A percentile compares a stretch with the other conserved stretches of the same genome.
These are phyloP conservation scores for Trypanosoma avium DNA, from an alignment of 208 protist species.

Conservation along the genomic window DNA sequence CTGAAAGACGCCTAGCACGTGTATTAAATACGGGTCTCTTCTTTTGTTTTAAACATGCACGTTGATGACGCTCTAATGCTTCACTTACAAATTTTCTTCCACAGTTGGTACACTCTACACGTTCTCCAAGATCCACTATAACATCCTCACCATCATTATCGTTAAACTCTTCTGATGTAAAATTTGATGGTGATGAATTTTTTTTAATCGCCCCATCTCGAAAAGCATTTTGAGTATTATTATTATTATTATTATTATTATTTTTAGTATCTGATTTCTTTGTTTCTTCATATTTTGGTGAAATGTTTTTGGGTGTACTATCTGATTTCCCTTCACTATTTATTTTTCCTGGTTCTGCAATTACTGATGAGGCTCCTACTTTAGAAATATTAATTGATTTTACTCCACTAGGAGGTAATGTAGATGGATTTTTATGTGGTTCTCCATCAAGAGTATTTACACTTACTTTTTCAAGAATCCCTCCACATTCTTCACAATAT, in stretches of 20 bases:
- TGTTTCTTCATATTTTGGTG: background rate
- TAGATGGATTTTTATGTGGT: constrained; percentile 10
- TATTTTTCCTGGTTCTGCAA: too few relatives aligned
- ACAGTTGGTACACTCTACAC: constrained; percentile 70
- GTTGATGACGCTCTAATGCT: constrained; percentile 63
- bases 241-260: background rate
- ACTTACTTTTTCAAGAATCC: constrained; percentile 36
- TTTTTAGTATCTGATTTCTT: background rate
- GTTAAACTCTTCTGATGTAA: background rate
- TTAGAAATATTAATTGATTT: background rate
- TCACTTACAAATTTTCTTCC: constrained; percentile 74
- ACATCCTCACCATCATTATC: constrained; percentile 10
- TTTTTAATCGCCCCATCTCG: constrained; percentile 2
- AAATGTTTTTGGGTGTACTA: too few relatives aligned
- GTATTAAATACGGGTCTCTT: constrained; percentile 81
- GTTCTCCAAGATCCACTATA: constrained; percentile 20
- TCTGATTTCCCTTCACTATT: background rate
- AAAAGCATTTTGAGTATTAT: background rate
- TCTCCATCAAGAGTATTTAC: background rate
- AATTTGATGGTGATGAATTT: constrained; percentile 2
- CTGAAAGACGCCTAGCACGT: constrained; percentile 53
- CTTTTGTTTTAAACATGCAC: constrained; percentile 56
- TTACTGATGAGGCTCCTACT: background rate
- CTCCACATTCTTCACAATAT: constrained; percentile 86
- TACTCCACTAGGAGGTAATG: constrained; percentile 16